Evolutionary conservation across 257 asterid genomes (phyloP), one percentile per base, ranked within the genome.

Genomic region (Verbascum thapsus): DNA sequence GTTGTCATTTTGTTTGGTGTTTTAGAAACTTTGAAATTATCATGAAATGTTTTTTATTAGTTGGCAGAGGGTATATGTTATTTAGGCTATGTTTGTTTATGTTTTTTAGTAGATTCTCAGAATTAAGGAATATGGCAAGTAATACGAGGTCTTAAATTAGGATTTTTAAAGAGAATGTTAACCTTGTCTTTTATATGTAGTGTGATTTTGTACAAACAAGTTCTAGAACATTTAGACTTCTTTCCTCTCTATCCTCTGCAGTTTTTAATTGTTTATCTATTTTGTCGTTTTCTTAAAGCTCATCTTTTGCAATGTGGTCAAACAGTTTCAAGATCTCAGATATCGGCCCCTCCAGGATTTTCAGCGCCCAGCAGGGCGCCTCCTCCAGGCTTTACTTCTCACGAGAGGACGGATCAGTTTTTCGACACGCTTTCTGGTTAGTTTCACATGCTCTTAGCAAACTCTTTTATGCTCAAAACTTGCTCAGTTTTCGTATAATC

Each of bases 291-390:
- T 43, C 30, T 70, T 61, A 19, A 78, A 10, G 32, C 50, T 43
- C 53, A 43, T 62, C 58, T 56, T 23, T 61, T 48, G 12, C 45
- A 40, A 47, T 50, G 50, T 67, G 51, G 76, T 68, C 12, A 11
- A 69, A 69, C 86, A 94, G 99, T 53, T 80, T 73, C 90, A 44
- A 88, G 94, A 78, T 78, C 97, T 71, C 96, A 85, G 70, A 78
- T 87, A 79, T 73, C 95, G 13, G 95, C 95, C 19, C 99, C 99
- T 64, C 99, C 99, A 19, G 99, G 99, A n/a, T 94, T 90, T 83
- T 78, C 88, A 3, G 79, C 54, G 30, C 88, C 95, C 32, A 81
- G 72, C 72, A 81, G 95, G 74, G 82, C 90, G 41, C 86, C 99
- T n/a, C n/a, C 98, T 34, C 97, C 98, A 19, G 97, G 97, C 41